Percentiles rank a stretch among this genome's conserved stretches.
Evolutionary conservation across 257 asterid species (phyloP).

Genomic region (Solanum pennellii): DNA sequence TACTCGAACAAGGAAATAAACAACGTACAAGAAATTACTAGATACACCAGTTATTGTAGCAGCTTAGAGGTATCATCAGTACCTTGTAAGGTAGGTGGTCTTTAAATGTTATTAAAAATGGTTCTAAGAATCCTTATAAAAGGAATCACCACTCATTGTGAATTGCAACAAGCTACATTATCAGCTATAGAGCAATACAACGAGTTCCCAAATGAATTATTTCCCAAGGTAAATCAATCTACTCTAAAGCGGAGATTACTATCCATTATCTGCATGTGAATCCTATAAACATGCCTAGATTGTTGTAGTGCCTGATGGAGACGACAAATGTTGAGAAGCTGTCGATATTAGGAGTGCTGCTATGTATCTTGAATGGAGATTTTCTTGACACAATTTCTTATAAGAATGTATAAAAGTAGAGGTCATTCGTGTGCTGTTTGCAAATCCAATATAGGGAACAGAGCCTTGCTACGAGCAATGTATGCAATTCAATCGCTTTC

Average conservation of each 20-base stretch:
- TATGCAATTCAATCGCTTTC: conserved; percentile 11
- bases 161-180: background rate
- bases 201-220: background rate
- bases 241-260: background rate
- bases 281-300: background rate
- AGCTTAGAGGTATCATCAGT: background rate
- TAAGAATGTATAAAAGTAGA: background rate
- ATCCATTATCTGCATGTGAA: background rate
- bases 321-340: background rate
- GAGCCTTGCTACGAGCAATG: background rate
- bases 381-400: background rate
- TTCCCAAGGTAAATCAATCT: background rate
- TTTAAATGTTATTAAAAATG: background rate
- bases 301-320: background rate
- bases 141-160: background rate
- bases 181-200: background rate
- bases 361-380: background rate
- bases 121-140: background rate
- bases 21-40: background rate
- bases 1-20: background rate
- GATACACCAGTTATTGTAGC: background rate
- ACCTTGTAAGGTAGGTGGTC: background rate
- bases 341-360: background rate
- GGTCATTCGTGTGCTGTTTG: background rate
- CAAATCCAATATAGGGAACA: background rate